Evolutionary conservation across 2,329 filamentous ascomycete genomes (phyloP).

Genomic region (Colletotrichum echinochloae): DNA sequence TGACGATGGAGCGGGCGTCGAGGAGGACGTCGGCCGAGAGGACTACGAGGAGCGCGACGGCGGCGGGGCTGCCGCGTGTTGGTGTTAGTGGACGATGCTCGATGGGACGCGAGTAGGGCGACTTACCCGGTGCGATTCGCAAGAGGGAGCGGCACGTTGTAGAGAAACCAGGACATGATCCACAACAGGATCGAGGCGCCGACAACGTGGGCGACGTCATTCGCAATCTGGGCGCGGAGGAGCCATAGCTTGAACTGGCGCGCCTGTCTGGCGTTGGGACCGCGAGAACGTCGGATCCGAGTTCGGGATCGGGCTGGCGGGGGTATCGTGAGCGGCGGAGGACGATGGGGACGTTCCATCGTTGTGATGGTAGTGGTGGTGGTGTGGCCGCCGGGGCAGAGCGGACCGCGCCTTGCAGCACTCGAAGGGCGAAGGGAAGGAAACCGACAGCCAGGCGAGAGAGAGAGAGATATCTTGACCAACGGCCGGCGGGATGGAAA

Average conservation of each 20-base stretch:
- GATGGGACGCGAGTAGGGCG: background rate
- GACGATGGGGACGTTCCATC: slow-evolving; percentile 49
- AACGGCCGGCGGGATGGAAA: background rate
- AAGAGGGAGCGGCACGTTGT: slow-evolving; percentile 44
- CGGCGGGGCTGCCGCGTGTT: slow-evolving; percentile 44
- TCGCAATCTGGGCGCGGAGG: slow-evolving; percentile 45
- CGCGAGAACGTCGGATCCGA: slow-evolving; percentile 26
- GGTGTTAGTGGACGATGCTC: background rate
- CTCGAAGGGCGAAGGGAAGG: background rate
- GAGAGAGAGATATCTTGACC: background rate
- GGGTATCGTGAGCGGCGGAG: slow-evolving; percentile 51
- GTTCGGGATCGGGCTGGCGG: slow-evolving; percentile 40
- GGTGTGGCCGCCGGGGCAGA: background rate
- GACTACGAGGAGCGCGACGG: slow-evolving; percentile 48
- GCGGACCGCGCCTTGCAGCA: background rate
- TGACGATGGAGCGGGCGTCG: slow-evolving; percentile 51
- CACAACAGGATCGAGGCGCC: slow-evolving; percentile 48
- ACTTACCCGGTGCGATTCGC: slow-evolving; percentile 37
- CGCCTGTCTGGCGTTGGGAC: slow-evolving; percentile 23
- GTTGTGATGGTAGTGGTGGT: background rate
- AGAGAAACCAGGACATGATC: slow-evolving; percentile 50
- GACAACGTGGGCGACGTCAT: slow-evolving; percentile 49
- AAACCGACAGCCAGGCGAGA: background rate
- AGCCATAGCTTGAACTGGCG: slow-evolving; percentile 33
- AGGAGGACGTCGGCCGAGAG: slow-evolving; percentile 51